A percentile compares a stretch with the other conserved stretches of the same genome.
These are phyloP conservation scores for Gracilaria domingensis DNA, from an alignment of 23 red algal species.

Conservation along the genomic window DNA sequence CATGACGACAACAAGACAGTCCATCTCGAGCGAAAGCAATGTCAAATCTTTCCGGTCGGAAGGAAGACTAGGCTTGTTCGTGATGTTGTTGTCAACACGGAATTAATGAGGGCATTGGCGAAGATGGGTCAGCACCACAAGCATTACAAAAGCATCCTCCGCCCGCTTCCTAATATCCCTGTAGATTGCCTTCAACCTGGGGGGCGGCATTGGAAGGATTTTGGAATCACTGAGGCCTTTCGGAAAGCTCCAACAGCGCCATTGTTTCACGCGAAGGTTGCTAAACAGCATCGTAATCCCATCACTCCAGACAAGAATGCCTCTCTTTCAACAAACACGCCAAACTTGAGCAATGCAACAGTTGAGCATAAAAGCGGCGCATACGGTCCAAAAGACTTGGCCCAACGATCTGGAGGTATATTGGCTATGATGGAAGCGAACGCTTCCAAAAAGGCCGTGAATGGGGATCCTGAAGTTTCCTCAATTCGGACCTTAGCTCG, in stretches of 20 bases:
- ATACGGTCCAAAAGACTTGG: too few species aligned
- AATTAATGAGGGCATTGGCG: slow-evolving; percentile 2
- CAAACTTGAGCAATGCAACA: neutral
- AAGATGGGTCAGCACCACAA: neutral
- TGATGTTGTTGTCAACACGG: neutral
- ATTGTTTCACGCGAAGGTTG: neutral
- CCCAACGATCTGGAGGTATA: neutral
- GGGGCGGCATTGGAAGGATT: neutral
- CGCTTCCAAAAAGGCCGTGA: neutral
- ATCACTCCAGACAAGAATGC: neutral
- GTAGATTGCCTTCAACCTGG: neutral
- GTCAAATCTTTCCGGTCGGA: neutral
- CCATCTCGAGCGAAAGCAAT: neutral
- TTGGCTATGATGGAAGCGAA: neutral
- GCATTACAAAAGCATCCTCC: neutral
- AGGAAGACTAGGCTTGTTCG: slow-evolving; percentile 11
- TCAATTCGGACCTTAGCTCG: neutral
- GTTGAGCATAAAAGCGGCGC: neutral
- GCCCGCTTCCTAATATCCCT: slow-evolving; percentile 1
- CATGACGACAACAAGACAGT: neutral
- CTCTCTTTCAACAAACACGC: neutral
- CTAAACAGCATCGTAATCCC: neutral
- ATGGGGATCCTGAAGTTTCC: neutral
- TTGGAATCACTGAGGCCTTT: slow-evolving; percentile 10
- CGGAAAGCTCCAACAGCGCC: neutral